A percentile compares a stretch with the other conserved stretches of the same genome.
Evolutionary conservation across 1,139 yeast species (phyloP).

Genomic region (Geotrichum bryndzae): DNA sequence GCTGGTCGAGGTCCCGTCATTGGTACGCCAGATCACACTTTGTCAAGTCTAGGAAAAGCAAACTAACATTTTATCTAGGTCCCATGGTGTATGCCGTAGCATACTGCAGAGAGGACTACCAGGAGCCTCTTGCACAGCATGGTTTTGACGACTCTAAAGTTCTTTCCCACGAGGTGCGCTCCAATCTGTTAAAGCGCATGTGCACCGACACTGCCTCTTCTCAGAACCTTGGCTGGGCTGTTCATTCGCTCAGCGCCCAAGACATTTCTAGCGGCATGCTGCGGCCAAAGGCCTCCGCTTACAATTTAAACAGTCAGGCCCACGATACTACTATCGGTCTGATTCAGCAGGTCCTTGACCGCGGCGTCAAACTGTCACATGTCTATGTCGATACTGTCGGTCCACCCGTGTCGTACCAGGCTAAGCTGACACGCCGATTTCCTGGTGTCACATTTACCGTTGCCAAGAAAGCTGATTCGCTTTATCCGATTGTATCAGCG

Average conservation of each 20-base stretch:
- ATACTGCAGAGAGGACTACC: slow-evolving; percentile 57
- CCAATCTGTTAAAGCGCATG: slow-evolving; percentile 52
- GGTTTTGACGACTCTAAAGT: slow-evolving; percentile 94
- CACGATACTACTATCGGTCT: slow-evolving; percentile 86
- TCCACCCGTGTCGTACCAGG: slow-evolving; percentile 80
- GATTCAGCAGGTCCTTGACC: slow-evolving; percentile 54
- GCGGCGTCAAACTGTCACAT: slow-evolving; percentile 59
- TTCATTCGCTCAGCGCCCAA: slow-evolving; percentile 75
- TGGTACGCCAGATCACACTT: slow-evolving; percentile 19
- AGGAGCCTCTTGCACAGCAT: slow-evolving; percentile 50
- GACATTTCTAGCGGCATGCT: slow-evolving; percentile 91
- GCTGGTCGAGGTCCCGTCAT: slow-evolving; percentile 98
- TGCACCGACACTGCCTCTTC: slow-evolving; percentile 46
- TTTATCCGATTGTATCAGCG: slow-evolving; percentile 90
- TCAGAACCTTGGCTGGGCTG: slow-evolving; percentile 76
- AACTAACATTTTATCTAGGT: slow-evolving; percentile 31
- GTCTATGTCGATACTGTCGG: slow-evolving; percentile 95
- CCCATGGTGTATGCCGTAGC: slow-evolving; percentile 96
- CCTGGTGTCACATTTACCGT: slow-evolving; percentile 73
- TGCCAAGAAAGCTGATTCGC: slow-evolving; percentile 91
- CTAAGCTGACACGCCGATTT: slow-evolving; percentile 60
- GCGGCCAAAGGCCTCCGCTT: slow-evolving; percentile 47
- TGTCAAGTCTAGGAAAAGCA: not conserved
- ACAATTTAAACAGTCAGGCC: slow-evolving; percentile 91
- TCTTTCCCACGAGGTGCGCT: slow-evolving; percentile 65